A percentile compares a stretch with the other conserved stretches of the same genome.
phyloP scores from a whole-genome alignment of 2,329 filamentous ascomycete genomes.

The Cercospora sp. region DNA sequence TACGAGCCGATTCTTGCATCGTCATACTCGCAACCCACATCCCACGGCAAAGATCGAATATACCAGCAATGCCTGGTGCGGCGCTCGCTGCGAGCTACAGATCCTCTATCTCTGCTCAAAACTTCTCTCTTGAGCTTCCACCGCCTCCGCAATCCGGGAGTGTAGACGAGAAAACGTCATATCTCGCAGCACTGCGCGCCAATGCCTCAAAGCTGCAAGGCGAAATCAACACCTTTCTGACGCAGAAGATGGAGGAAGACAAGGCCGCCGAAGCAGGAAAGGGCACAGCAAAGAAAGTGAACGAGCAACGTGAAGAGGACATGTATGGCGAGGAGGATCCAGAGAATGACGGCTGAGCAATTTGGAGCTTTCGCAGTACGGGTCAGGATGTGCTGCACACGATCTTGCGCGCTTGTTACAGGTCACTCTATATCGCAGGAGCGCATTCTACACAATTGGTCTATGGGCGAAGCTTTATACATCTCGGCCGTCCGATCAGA shows the following conservation, averaged over 20 bases:
- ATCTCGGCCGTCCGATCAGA: constrained; percentile 45
- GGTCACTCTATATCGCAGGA: background rate
- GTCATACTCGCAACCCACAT: background rate
- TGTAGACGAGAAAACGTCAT: constrained; percentile 56
- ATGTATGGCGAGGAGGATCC: constrained; percentile 83
- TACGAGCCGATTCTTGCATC: background rate
- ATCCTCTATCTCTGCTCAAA: constrained; percentile 29
- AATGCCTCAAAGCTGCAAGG: constrained; percentile 63
- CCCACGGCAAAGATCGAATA: background rate
- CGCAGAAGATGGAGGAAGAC: constrained; percentile 72
- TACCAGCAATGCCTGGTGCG: background rate
- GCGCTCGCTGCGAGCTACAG: constrained; percentile 29
- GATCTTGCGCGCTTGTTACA: background rate
- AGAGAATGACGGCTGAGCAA: constrained; percentile 51
- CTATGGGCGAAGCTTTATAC: constrained; percentile 2
- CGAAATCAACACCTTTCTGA: constrained; percentile 69
- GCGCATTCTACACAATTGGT: constrained; percentile 3
- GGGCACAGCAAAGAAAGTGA: constrained; percentile 33
- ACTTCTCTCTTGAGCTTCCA: constrained; percentile 30
- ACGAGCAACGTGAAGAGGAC: constrained; percentile 55
- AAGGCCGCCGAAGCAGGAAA: constrained; percentile 51
- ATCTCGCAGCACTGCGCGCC: constrained; percentile 60
- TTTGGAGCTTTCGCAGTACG: background rate
- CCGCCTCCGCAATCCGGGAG: constrained; percentile 16
- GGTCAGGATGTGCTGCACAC: background rate